Conservation (phyloP, 495 filamentous ascomycete genomes). For the Neurospora sp. region DNA sequence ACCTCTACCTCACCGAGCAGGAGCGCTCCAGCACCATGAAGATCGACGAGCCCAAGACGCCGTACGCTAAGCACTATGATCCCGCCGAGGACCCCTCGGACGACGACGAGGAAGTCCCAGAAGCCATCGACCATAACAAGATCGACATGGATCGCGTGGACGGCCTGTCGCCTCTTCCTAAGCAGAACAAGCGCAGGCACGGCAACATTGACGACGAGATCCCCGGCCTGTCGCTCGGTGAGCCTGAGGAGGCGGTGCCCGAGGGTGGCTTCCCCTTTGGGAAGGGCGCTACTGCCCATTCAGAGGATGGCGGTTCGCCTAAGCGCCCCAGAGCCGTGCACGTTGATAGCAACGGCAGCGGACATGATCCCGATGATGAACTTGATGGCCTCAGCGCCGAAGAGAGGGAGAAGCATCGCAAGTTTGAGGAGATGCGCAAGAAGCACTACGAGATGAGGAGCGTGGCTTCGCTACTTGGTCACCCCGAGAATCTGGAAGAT, state of each 20-base stretch:
- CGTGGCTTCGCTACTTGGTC: conserved; percentile 77
- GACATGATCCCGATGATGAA: conserved; percentile 45
- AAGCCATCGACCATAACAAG: conserved; percentile 23
- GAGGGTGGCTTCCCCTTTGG: conserved; percentile 29
- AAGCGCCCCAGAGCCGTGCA: conserved; percentile 55
- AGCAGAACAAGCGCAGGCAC: conserved; percentile 3
- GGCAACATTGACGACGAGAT: conserved; percentile 56
- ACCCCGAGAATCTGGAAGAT: conserved; percentile 43
- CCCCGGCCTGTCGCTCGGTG: conserved; percentile 85
- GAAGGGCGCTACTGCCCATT: background rate
- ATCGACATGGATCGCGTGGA: conserved; percentile 26
- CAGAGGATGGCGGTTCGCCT: background rate
- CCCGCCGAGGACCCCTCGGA: conserved; percentile 73
- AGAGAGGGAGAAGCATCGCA: conserved; percentile 76
- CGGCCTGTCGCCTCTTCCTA: conserved; percentile 15
- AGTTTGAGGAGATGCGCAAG: conserved; percentile 86
- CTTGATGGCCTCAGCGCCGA: conserved; percentile 57
- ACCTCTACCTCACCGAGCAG: conserved; percentile 91
- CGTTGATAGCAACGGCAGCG: conserved; percentile 45
- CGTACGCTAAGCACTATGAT: conserved; percentile 85
- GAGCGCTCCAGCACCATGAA: conserved; percentile 95
- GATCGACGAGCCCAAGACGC: conserved; percentile 96
- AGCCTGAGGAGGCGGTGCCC: conserved; percentile 67
- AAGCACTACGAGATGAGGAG: conserved; percentile 98
- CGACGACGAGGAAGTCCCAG: conserved; percentile 59